phyloP scores from a whole-genome alignment of 257 asterid genomes.

The Echites panduratus region DNA sequence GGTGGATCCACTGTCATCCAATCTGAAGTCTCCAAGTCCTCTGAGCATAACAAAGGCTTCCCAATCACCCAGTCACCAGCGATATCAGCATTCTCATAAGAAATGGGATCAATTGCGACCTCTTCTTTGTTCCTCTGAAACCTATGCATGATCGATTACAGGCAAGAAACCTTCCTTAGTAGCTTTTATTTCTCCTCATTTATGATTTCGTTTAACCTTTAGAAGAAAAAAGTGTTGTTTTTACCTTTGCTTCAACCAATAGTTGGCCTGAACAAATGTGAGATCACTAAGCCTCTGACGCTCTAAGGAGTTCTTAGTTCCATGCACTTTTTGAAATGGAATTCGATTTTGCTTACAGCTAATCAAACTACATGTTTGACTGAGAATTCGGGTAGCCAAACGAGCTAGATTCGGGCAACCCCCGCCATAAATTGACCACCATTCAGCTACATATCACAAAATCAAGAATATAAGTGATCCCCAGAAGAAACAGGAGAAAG shows the following conservation, averaged over 20 bases:
- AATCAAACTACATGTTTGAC: conserved; percentile 85
- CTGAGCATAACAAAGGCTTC: conserved; percentile 38
- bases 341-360: conserved; percentile 41
- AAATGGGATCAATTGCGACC: conserved; percentile 54
- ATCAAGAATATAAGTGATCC: conserved; percentile 13
- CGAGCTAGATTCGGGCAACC: conserved; percentile 90
- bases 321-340: conserved; percentile 56
- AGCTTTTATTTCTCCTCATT: not conserved
- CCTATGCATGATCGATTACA: conserved; percentile 30
- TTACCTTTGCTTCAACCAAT: conserved; percentile 72
- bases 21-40: conserved; percentile 44
- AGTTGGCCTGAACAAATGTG: conserved; percentile 68
- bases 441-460: conserved; percentile 55
- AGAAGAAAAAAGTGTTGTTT: conserved; percentile 2
- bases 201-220: not conserved
- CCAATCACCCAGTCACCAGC: conserved; percentile 72
- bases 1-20: conserved; percentile 88
- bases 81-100: conserved; percentile 47
- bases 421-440: conserved; percentile 96
- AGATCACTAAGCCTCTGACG: conserved; percentile 74
- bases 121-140: conserved; percentile 36
- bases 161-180: conserved; percentile 7
- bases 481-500: conserved; percentile 4
- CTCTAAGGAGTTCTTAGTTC: conserved; percentile 68
- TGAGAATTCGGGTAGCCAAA: conserved; percentile 73